These are phyloP conservation scores for Miscanthus lutarioriparius DNA, from an alignment of 176 grass and related monocot species.

Conservation along the genomic window DNA sequence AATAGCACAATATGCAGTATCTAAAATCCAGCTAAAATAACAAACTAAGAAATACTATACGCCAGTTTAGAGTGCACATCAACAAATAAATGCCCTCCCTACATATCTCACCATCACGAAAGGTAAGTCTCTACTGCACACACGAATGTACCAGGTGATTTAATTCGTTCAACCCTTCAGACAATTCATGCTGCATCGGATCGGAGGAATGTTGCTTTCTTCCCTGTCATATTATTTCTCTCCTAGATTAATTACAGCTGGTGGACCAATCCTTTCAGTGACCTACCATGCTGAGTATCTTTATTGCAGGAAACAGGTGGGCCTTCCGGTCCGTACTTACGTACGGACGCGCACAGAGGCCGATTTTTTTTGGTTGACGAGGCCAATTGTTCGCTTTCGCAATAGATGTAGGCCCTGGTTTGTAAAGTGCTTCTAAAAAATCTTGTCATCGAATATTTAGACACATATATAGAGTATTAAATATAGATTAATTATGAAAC, in stretches of 20 bases:
- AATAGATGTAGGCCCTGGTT: too few relatives aligned
- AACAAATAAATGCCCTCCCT: neutral
- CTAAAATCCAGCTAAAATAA: neutral
- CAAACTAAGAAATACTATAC: neutral
- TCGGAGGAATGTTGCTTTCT: neutral
- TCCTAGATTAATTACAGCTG: too few relatives aligned
- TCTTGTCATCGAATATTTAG: too few relatives aligned
- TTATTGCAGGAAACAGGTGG: neutral
- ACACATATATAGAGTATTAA: too few relatives aligned
- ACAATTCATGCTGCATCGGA: neutral
- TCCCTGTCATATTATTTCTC: neutral
- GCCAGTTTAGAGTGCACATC: neutral
- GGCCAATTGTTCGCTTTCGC: too few relatives aligned
- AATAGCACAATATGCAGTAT: too few relatives aligned
- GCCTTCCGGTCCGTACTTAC: neutral
- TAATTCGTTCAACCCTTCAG: too few relatives aligned
- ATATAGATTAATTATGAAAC: too few relatives aligned
- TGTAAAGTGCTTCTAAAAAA: too few relatives aligned
- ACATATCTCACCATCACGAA: conserved; percentile 20
- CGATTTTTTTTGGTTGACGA: too few relatives aligned
- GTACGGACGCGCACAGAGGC: neutral
- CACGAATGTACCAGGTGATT: neutral
- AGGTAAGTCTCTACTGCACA: neutral
- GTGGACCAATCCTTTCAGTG: neutral
- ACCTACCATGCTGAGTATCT: neutral